Conservation (phyloP, 1,284 basidiomycete genomes). For the Ustilago curta region DNA sequence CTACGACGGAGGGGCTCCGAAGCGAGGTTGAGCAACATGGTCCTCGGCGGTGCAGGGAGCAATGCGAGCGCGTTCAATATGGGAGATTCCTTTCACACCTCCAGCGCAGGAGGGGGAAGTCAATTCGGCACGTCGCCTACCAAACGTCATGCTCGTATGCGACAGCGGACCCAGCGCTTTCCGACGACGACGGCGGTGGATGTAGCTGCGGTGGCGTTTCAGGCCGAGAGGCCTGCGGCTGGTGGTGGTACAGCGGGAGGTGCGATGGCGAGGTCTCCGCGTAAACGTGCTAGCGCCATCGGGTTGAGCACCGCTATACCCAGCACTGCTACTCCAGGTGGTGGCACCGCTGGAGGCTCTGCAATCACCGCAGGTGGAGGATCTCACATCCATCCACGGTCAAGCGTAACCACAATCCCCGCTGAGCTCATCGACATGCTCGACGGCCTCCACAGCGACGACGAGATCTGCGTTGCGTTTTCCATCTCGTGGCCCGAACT, state of each 20-base stretch:
- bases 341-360: neutral
- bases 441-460: slow-evolving; percentile 89
- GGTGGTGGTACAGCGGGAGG: neutral
- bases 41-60: slow-evolving; percentile 23
- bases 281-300: slow-evolving; percentile 33
- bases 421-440: slow-evolving; percentile 76
- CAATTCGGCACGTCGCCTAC: slow-evolving; percentile 47
- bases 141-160: slow-evolving; percentile 22
- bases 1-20: slow-evolving; percentile 18
- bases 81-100: slow-evolving; percentile 18
- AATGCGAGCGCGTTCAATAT: slow-evolving; percentile 28
- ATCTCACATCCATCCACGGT: slow-evolving; percentile 2
- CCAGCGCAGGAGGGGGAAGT: slow-evolving; percentile 24
- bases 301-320: slow-evolving; percentile 25
- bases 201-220: slow-evolving; percentile 57
- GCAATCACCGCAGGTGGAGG: slow-evolving; percentile 17
- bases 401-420: slow-evolving; percentile 29
- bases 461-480: slow-evolving; percentile 86
- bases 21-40: slow-evolving; percentile 28
- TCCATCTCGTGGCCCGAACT: slow-evolving; percentile 85
- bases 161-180: slow-evolving; percentile 39
- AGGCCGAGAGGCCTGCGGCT: slow-evolving; percentile 17
- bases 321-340: neutral
- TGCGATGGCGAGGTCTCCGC: slow-evolving; percentile 22
- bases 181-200: slow-evolving; percentile 63